A percentile compares a stretch with the other conserved stretches of the same genome.
Evolutionary conservation across 495 filamentous ascomycete genomes (phyloP).

Genomic region (Arthonia radiata): DNA sequence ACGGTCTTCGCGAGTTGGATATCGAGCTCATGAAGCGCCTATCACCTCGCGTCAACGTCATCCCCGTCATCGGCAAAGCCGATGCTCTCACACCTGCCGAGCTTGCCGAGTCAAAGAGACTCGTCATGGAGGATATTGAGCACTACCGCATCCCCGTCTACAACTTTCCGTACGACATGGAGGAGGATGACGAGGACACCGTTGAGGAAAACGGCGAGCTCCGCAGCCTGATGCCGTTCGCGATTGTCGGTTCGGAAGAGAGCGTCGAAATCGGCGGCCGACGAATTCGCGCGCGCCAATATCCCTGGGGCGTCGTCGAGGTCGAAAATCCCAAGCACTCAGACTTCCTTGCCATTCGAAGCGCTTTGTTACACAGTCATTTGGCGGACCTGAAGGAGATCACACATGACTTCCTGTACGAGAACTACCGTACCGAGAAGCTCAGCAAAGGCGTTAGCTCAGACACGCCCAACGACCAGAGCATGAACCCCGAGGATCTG

Average conservation of each 20-base stretch:
- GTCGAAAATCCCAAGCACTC: constrained; percentile 98
- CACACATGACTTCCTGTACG: constrained; percentile 97
- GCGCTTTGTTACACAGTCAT: constrained; percentile 88
- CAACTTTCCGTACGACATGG: constrained; percentile 99
- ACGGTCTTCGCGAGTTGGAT: constrained; percentile 93
- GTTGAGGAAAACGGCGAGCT: constrained; percentile 97
- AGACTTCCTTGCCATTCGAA: constrained; percentile 92
- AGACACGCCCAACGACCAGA: constrained; percentile 34
- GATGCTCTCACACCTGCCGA: constrained; percentile 91
- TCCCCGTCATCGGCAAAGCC: constrained; percentile 94
- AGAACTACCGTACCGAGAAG: constrained; percentile 99
- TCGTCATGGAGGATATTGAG: constrained; percentile 99
- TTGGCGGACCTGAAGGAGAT: constrained; percentile 97
- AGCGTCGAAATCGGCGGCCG: constrained; percentile 79
- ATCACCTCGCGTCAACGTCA: constrained; percentile 93
- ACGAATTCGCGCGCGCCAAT: constrained; percentile 81
- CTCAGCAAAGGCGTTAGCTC: constrained; percentile 74
- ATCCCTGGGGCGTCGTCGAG: constrained; percentile 97
- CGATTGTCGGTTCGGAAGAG: constrained; percentile 93
- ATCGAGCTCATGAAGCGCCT: constrained; percentile 99
- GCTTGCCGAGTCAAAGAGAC: constrained; percentile 94
- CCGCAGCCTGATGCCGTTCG: constrained; percentile 91
- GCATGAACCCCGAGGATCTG: constrained; percentile 93
- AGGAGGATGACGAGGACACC: constrained; percentile 97
- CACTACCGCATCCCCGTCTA: constrained; percentile 99